These are phyloP conservation scores for Phialophora macrospora DNA, from an alignment of 2,329 filamentous ascomycete genomes.

Conservation along the genomic window DNA sequence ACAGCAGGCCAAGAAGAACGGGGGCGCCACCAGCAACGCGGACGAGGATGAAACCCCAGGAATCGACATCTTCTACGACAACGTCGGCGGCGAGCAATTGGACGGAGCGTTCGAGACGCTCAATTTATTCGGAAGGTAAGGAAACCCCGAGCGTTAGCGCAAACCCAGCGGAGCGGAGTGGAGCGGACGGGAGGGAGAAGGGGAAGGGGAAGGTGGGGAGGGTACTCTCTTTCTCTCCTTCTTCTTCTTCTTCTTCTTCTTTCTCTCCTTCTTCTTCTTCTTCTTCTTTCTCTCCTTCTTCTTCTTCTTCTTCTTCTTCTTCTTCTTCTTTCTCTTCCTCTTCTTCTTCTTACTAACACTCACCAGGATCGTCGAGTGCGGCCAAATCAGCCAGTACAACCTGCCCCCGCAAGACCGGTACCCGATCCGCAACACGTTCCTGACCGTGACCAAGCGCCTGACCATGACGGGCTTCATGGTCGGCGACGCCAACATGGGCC, in stretches of 20 bases:
- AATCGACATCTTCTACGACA: constrained; percentile 83
- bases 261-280: background rate
- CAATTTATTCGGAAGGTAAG: constrained; percentile 65
- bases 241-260: background rate
- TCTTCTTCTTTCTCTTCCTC: background rate
- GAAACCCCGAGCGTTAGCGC: background rate
- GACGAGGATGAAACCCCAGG: constrained; percentile 73
- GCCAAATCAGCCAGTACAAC: constrained; percentile 77
- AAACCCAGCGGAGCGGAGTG: background rate
- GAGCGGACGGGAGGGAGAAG: too few species aligned
- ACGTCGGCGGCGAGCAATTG: constrained; percentile 69
- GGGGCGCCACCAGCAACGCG: too few species aligned
- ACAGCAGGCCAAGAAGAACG: constrained; percentile 62
- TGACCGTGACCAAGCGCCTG: constrained; percentile 70
- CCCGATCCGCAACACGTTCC: constrained; percentile 68
- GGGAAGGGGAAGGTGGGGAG: background rate
- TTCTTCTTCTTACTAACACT: background rate
- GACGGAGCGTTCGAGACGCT: constrained; percentile 65
- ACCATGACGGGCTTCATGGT: constrained; percentile 77
- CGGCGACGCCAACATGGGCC: constrained; percentile 66
- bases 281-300: too few species aligned
- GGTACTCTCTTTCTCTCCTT: too few species aligned
- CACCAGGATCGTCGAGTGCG: constrained; percentile 32
- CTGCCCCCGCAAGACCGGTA: constrained; percentile 60
- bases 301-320: background rate